Base-by-base conservation (phyloP, 208 protist genomes). In the Histomonas meleagridis region DNA sequence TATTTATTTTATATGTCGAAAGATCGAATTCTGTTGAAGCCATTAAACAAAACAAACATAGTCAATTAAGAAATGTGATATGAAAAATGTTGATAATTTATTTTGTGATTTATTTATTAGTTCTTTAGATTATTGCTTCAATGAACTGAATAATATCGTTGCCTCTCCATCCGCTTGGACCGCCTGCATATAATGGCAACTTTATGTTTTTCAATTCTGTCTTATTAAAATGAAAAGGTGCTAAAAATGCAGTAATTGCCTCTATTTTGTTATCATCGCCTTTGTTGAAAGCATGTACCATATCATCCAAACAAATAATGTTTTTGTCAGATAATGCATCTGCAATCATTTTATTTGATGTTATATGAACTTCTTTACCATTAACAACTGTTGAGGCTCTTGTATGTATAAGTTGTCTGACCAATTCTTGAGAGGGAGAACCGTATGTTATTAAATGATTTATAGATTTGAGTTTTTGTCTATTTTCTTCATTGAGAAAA, bases 381-480 rank as follows among this genome's bases (percentile, higher is more conserved):
- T 55, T 46, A 3, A 40, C 55, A 9, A 86, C 46, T 55, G 40
- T 55, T 26, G 23, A 55, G 14, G 76, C 76, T 5, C 35, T 40
- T 55, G 76, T 86, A 35, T 86, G 76, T n/a, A 86, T 86, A 28
- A 86, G 76, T 46, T 86, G 76, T 43, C 76, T 43, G 46, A 86
- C 46, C 9, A 86, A 40, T 86, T 86, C 76, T 10, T 35, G 2
- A 38, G 76, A 51, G 16, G 76, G 76, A n/a, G 46, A 14, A 18
- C 76, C 76, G 26, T 86, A 86, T 51, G 46, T 48, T 18, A 86
- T 86, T 86, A 46, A 51, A 28, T 86, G 76, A 26, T 40, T 18
- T 18, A 86, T 43, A 38, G 46, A 55, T 86, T 86, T 86, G 0
- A 86, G 46, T 55, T 86, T 86, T 26, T 86, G 18, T 32, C 76